Conservation (phyloP, 2,329 filamentous ascomycete genomes). For the Sordariomycetes sp. region DNA sequence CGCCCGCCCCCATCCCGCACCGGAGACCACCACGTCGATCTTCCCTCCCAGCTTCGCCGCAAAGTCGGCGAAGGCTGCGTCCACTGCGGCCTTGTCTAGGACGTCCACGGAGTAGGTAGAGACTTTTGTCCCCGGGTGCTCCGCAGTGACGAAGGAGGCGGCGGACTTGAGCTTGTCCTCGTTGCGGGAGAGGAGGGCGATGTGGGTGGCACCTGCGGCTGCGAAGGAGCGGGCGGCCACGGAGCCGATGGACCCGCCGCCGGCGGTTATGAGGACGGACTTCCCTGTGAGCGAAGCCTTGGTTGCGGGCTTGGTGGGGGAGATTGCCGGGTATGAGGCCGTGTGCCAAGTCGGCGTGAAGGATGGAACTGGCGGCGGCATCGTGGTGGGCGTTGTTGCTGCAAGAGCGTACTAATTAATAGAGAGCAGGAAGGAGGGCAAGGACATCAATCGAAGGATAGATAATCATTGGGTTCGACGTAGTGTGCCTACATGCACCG, state of each 20-base stretch:
- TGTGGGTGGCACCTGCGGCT: constrained; percentile 22
- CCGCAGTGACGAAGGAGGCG: constrained; percentile 12
- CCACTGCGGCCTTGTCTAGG: constrained; percentile 11
- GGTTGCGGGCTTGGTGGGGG: constrained; percentile 14
- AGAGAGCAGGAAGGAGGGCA: too few relatives aligned
- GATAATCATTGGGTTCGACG: too few relatives aligned
- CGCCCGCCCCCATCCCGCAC: constrained; percentile 15
- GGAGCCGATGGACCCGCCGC: constrained; percentile 50
- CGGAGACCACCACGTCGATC: constrained; percentile 24
- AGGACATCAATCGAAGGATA: too few relatives aligned
- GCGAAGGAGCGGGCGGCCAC: constrained; percentile 49
- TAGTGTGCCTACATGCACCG: too few relatives aligned
- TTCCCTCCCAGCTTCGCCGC: constrained; percentile 14
- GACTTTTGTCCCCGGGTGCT: constrained; percentile 24
- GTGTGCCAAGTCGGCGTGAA: constrained; percentile 8
- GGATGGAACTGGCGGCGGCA: too few relatives aligned
- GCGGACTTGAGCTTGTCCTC: constrained; percentile 25
- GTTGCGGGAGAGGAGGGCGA: constrained; percentile 29
- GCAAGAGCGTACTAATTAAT: too few relatives aligned
- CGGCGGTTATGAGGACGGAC: constrained; percentile 55
- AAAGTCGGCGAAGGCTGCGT: constrained; percentile 10
- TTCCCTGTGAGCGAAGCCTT: constrained; percentile 24
- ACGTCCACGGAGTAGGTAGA: constrained; percentile 20
- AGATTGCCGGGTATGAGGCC: constrained; percentile 19
- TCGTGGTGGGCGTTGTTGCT: too few relatives aligned